Base-by-base conservation (phyloP, 2,329 filamentous ascomycete genomes). In the Lachnellula hyalina region DNA sequence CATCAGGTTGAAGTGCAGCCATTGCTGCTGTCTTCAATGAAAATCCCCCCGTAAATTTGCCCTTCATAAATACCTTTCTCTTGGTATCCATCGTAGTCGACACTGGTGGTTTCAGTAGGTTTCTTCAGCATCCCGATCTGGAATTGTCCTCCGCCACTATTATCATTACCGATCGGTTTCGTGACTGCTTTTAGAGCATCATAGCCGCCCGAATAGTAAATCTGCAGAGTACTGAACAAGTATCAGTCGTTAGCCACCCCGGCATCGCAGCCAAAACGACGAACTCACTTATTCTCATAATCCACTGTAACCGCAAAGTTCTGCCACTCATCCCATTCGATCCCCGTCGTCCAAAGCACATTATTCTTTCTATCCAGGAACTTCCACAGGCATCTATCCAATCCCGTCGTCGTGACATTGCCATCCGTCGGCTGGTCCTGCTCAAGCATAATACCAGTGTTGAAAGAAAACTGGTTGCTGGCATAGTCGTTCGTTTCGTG, bases 71-170 rank as follows among this genome's bases (percentile, higher is more conserved):
- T 74, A 36, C 69, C 72, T 8, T 69, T 61, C 58, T 73, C 71
- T 66, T 82, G 79, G 60, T 71, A 73, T 5, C 77, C 79, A 49
- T 73, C 67, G 63, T 73, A 75, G 40, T 73, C 73, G 41, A 80
- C 73, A 60, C 80, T 76, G 62, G 47, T 76, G 34, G 59, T 58
- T 19, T 62, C 58, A 3, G 56, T 64, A 8, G 78, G 75, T 74
- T 84, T 84, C 74, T 85, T 85, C 56, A 84, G 71, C 2, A 84
- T 67, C 45, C 83, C 83, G 50, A 85, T 76, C 65, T 85, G 82
- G 68, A 77, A 83, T 66, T 84, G 80, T 19, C 82, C 82, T 49
- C 77, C 74, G 11, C 82, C 81, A 51, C 74, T 74, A 54, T 82
- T 73, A 60, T 83, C 74, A 62, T 81, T 80, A 46, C 68, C 40